phyloP scores from a whole-genome alignment of 768 basidiomycete genomes.

The Agaricus bisporus region DNA sequence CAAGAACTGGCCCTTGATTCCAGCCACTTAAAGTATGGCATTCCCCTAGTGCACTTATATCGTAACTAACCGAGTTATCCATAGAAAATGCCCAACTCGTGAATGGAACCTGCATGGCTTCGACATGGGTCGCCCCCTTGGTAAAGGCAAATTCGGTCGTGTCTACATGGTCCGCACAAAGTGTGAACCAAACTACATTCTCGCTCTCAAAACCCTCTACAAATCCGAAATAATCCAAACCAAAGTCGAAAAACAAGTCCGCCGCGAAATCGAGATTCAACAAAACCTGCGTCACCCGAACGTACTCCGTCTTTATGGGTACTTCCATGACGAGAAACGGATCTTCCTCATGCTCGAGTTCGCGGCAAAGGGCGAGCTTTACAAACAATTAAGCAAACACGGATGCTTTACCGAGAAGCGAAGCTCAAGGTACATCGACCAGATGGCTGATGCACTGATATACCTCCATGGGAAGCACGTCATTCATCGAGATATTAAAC shows the following conservation, averaged over 20 bases:
- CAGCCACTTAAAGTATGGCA: slow-evolving; percentile 55
- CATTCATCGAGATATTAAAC: slow-evolving; percentile 98
- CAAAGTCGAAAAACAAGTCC: slow-evolving; percentile 93
- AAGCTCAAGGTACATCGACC: slow-evolving; percentile 87
- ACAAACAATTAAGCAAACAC: slow-evolving; percentile 87
- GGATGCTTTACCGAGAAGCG: slow-evolving; percentile 87
- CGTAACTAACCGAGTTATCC: background rate
- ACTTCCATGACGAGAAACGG: slow-evolving; percentile 96
- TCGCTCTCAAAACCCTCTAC: slow-evolving; percentile 95
- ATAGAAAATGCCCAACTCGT: slow-evolving; percentile 63
- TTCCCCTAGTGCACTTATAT: background rate
- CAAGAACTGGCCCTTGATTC: slow-evolving; percentile 82
- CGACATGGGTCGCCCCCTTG: slow-evolving; percentile 91
- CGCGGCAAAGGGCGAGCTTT: slow-evolving; percentile 93
- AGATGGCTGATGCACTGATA: slow-evolving; percentile 93
- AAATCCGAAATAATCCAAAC: slow-evolving; percentile 92
- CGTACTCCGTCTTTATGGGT: slow-evolving; percentile 90
- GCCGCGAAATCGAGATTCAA: slow-evolving; percentile 97
- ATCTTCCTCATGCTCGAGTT: slow-evolving; percentile 99
- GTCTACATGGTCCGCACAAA: slow-evolving; percentile 99
- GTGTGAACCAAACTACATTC: slow-evolving; percentile 79
- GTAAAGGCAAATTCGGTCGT: slow-evolving; percentile 98
- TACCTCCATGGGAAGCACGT: slow-evolving; percentile 96
- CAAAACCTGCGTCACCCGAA: slow-evolving; percentile 94
- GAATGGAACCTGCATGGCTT: slow-evolving; percentile 85